phyloP scores from a whole-genome alignment of 1,139 yeast species.

The Saccharomycopsis crataegensis region DNA sequence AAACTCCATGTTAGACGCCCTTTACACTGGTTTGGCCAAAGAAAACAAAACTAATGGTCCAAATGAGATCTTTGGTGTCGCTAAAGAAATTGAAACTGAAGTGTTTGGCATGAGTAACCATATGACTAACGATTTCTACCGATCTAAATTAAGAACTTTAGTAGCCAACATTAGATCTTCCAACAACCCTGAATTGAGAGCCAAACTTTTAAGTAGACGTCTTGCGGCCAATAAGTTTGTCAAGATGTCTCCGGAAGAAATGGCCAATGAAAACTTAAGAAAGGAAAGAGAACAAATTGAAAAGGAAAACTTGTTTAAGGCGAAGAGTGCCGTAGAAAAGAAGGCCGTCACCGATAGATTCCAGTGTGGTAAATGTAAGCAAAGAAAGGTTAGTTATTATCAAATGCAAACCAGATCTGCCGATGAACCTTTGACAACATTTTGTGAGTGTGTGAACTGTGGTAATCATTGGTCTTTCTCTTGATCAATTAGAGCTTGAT shows the following conservation, averaged over 20 bases:
- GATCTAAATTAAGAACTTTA: constrained; percentile 75
- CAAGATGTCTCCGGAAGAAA: constrained; percentile 80
- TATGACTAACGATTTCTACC: constrained; percentile 50
- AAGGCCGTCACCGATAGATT: constrained; percentile 95
- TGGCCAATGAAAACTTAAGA: constrained; percentile 79
- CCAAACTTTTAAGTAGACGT: constrained; percentile 56
- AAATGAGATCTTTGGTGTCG: constrained; percentile 53
- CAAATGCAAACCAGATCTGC: constrained; percentile 93
- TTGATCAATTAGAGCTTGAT: constrained; percentile 23
- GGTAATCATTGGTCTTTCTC: constrained; percentile 98
- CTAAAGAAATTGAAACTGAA: constrained; percentile 66
- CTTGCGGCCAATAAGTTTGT: constrained; percentile 60
- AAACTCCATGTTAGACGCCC: constrained; percentile 75
- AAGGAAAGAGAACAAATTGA: constrained; percentile 80
- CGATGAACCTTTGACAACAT: constrained; percentile 83
- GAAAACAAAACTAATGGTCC: constrained; percentile 52
- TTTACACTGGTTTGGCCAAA: constrained; percentile 83
- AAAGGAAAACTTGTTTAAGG: constrained; percentile 86
- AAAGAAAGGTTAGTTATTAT: constrained; percentile 91
- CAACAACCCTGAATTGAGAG: constrained; percentile 79
- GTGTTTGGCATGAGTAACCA: constrained; percentile 56
- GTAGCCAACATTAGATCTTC: constrained; percentile 83
- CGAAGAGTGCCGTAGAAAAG: constrained; percentile 97
- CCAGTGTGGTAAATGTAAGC: constrained; percentile 96
- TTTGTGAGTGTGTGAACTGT: constrained; percentile 95